phyloP scores from a whole-genome alignment of 164 flowering plant genomes.

The Umbellularia californica region DNA sequence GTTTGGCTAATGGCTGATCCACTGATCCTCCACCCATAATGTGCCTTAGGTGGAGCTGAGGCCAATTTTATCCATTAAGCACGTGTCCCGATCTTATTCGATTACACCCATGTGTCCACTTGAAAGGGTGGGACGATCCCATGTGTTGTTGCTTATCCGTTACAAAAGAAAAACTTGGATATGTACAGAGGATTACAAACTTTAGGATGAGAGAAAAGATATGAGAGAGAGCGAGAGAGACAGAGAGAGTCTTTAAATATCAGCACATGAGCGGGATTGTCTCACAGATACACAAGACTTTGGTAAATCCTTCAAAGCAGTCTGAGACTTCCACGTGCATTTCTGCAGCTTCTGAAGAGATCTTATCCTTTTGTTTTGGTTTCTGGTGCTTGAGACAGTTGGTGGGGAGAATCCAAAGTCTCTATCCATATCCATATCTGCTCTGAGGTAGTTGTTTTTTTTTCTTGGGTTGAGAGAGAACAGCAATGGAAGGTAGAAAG shows the following conservation, averaged over 20 bases:
- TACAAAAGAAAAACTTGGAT: not conserved
- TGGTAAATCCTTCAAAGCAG: not conserved
- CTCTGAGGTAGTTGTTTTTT: not conserved
- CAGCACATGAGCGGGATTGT: not conserved
- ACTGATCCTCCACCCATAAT: no score
- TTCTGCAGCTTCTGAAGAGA: not conserved
- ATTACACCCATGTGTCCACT: not conserved
- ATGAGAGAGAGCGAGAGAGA: not conserved
- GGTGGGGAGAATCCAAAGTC: not conserved
- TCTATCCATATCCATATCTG: not conserved
- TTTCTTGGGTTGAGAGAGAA: not conserved
- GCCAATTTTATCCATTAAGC: not conserved
- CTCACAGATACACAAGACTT: no score
- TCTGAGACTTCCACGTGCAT: not conserved
- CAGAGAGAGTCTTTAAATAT: not conserved
- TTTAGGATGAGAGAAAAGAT: not conserved
- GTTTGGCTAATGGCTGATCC: no score
- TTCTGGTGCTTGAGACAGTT: not conserved
- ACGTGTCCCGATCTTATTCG: not conserved
- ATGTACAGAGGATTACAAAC: not conserved
- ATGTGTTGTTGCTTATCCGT: not conserved
- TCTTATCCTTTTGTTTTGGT: not conserved
- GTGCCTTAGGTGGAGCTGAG: not conserved
- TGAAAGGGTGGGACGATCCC: not conserved
- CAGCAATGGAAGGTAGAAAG: slow-evolving; percentile 1